Base-by-base conservation (phyloP, 257 asterid species). In the Capsicum baccatum region DNA sequence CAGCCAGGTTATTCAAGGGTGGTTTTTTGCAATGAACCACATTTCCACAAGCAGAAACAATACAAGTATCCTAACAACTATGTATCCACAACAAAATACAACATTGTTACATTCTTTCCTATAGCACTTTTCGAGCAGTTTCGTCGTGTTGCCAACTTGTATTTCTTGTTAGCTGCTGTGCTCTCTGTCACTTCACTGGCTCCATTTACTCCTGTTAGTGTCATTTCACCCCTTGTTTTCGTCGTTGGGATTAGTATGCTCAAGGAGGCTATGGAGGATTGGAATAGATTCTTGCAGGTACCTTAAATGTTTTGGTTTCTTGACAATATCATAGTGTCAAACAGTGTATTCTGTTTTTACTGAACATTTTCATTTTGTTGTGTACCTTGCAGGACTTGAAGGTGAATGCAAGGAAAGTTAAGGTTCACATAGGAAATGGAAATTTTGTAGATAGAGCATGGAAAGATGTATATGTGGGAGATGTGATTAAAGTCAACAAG, bases 231-330 rank as follows among this genome's bases (percentile, higher is more conserved):
- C 0, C 86, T 96, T 83, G 93, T 87, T 19, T 92, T 96, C 86
- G 98, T 96, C 60, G 97, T 96, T 83, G 99, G 99, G 4, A 83
- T 93, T 93, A 96, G 99, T 86, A 96, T 96, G 99, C 97, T 95
- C 8, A 96, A 96, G 85, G 98, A 94, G 87, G 99, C 97, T 55
- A 80, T 93, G 84, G 99, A 96, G 89, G 99, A 96, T 83, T 94
- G 98, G 98, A 90, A 94, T 21, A 85, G 98, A 86, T 96, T 96
- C 83, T 86, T 94, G 79, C 98, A 78, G 82, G 82, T 78, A 54
- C 63, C 12, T 54, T 1, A 33, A 16, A 42, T 69, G 7, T 17
- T 42, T 47, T 71, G 79, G 4, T 63, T 21, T 21, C 42, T 71
- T 47, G 79, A n/a, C 33, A 91, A 55, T 47, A 71, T 71, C 11